Base-by-base conservation (phyloP, 2,329 filamentous ascomycete species). In the Teratosphaeria destructans region DNA sequence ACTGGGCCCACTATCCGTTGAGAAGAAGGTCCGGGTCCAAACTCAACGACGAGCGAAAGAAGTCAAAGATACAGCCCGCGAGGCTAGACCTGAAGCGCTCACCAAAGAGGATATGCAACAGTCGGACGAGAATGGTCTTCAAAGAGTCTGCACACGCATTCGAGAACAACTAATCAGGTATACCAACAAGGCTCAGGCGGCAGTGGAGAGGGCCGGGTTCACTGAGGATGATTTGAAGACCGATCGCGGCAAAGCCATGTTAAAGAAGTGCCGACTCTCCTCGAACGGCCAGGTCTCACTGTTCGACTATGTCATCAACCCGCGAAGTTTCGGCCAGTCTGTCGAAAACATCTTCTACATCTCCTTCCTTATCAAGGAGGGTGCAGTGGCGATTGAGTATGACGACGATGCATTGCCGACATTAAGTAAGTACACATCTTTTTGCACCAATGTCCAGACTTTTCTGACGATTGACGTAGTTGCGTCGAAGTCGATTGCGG, bases 261-360 rank as follows among this genome's bases (percentile, higher is more conserved):
- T 91, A 79, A 81, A 83, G 43, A 78, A 82, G 58, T 76, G 88
- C 67, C 82, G 85, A 2, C 77, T 96, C 14, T 81, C 85, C 12
- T 79, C 81, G 19, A 85, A 85, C 2, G 86, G 85, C 1, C 89
- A 89, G 16, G 82, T 96, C 3, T 85, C 89, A 56, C 75, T 96
- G 12, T 87, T 96, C 72, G 85, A 88, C 57, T 97, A 96, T 66
- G 89, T 91, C 49, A 82, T 97, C 64, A 96, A 99, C 67, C 94
- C 94, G 0, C 78, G 78, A 47, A 95, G 90, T 0, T 99, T 97
- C 68, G 90, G 90, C 0, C 94, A 99, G 74, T 96, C 91, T 0
- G 86, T 99, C 6, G 94, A 99, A 72, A 99, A 99, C 68, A 79
- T 99, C 67, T 99, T 99, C 74, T 97, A 97, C 72, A 84, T 96